Evolutionary conservation across 306 rosid species (phyloP), one percentile per base, ranked within the genome.

Genomic region (Medicago lupulina): DNA sequence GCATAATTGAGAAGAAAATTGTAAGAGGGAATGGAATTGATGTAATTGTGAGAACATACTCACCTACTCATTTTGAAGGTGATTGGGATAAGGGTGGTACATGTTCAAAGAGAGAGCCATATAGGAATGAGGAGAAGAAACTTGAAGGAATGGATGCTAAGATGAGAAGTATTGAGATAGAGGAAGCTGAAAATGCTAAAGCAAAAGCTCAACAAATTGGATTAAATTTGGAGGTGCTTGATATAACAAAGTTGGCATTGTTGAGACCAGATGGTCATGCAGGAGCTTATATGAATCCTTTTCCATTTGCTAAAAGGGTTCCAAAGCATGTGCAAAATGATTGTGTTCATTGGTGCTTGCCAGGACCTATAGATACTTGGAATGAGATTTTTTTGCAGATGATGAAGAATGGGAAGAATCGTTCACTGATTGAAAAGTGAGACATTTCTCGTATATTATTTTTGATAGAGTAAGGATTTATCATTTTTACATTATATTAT

Each of bases 321-420:
- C 34, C n/a, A 1, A 57, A 57, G 6, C 0, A 21, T 21, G 63
- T 57, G 21, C 63, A 57, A 21, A 57, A 57, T 57, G 97, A 92
- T 70, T 92, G 96, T 73, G 87, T 87, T 28, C 98, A 92, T 83
- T 92, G 98, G 98, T 92, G 96, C 58, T 80, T 92, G 80, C 98
- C 96, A 0, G 94, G 96, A 7, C 88, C 96, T 36, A 63, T 90
- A 5, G 96, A 92, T 74, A 83, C 96, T 0, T 92, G 98, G 98
- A 92, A 90, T 89, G 91, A 86, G 51, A 87, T 92, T 9, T 59
- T 92, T 25, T 46, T 87, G 0, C 78, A 87, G 63, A 71, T 87
- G 21, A 44, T 88, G 34, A 86, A 77, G 79, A 88, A 10, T 31
- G 3, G 61, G 8, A 55, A 55, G 25, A 0, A 57, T 4, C 36